Conservation (phyloP, 2,329 filamentous ascomycete genomes). For the Diaporthe sp. region DNA sequence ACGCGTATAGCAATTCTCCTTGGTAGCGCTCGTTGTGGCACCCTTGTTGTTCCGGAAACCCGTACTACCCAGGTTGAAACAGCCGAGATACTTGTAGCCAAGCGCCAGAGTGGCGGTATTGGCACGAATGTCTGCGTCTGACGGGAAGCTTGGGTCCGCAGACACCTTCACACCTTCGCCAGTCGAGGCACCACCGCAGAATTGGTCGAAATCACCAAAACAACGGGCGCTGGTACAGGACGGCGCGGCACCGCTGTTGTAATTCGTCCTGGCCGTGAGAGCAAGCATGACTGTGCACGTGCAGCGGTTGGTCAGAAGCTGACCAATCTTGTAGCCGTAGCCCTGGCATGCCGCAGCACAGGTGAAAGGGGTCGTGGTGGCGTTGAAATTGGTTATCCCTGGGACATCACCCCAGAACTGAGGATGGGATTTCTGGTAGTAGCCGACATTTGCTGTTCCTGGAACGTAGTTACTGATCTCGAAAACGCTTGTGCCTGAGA, state of each 20-base stretch:
- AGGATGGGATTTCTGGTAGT: background rate
- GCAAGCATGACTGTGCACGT: background rate
- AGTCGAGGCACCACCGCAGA: background rate
- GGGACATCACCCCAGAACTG: background rate
- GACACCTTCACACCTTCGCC: background rate
- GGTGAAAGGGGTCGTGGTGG: background rate
- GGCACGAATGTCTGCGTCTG: background rate
- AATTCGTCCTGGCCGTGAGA: background rate
- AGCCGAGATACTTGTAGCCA: constrained; percentile 13
- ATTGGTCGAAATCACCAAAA: background rate
- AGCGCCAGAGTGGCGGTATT: background rate
- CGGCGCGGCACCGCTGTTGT: background rate
- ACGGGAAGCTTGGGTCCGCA: background rate
- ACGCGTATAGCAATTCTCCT: background rate
- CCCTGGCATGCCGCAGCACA: constrained; percentile 14
- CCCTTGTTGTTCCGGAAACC: background rate
- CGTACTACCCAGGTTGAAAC: background rate
- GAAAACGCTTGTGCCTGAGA: background rate
- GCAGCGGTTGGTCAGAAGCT: background rate
- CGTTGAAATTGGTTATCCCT: background rate
- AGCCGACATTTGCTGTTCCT: background rate
- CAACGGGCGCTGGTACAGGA: background rate
- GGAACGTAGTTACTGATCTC: background rate
- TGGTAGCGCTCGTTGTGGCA: no score
- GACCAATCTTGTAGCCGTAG: background rate